A percentile compares a stretch with the other conserved stretches of the same genome.
Evolutionary conservation across 2,329 filamentous ascomycete genomes (phyloP).

Genomic region (Claviceps purpurea): DNA sequence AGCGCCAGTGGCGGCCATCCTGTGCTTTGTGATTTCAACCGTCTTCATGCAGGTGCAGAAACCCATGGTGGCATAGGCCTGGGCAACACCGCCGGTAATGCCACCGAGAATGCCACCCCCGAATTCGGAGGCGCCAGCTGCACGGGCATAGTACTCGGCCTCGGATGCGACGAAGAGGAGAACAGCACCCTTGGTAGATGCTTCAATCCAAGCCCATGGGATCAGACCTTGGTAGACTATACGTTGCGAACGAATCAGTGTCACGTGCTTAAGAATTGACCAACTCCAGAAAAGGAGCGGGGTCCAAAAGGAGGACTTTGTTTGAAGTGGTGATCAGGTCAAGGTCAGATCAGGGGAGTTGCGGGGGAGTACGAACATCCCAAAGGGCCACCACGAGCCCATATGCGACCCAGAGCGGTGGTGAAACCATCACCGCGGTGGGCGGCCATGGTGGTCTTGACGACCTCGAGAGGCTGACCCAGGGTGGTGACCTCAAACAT

Average conservation of each 20-base stretch:
- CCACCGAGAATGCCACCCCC: constrained; percentile 79
- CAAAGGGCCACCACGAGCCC: constrained; percentile 81
- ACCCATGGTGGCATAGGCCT: constrained; percentile 98
- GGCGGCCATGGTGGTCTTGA: constrained; percentile 99
- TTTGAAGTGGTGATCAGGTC: not conserved
- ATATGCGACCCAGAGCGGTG: constrained; percentile 72
- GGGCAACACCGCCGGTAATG: constrained; percentile 86
- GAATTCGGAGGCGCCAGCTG: constrained; percentile 74
- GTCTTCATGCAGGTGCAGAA: constrained; percentile 99
- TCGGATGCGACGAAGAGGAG: constrained; percentile 98
- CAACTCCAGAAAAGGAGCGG: not conserved
- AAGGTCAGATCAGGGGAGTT: no score
- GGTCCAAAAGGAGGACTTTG: no score
- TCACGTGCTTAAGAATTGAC: no score
- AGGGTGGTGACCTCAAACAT: constrained; percentile 72
- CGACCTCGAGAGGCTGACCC: constrained; percentile 82
- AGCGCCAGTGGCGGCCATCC: constrained; percentile 69
- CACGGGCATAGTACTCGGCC: constrained; percentile 86
- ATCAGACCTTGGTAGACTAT: constrained; percentile 98
- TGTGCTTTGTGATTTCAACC: constrained; percentile 98
- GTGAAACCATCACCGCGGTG: constrained; percentile 82
- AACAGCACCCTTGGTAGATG: constrained; percentile 97
- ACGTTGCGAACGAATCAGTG: constrained; percentile 37
- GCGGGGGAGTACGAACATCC: constrained; percentile 58
- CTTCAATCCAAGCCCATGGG: constrained; percentile 99